Conservation (phyloP, 1,284 basidiomycete genomes). For the Tremellales sp. region DNA sequence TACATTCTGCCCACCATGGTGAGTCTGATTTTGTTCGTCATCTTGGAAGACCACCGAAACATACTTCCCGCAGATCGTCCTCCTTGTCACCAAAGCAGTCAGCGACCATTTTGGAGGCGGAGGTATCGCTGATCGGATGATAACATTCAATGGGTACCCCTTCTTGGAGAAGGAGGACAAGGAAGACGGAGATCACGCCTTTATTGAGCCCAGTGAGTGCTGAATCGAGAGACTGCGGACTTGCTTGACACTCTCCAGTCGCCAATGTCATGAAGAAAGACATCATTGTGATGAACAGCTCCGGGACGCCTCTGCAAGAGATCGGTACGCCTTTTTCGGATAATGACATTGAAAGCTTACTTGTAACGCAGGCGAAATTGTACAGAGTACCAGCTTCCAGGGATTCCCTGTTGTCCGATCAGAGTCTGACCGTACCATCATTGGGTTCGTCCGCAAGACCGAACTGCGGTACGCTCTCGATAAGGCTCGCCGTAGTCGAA, state of each 20-base stretch:
- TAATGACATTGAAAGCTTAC: not conserved
- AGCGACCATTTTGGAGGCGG: conserved; percentile 90
- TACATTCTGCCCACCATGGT: conserved; percentile 99
- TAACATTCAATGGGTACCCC: conserved; percentile 94
- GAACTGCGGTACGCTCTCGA: conserved; percentile 84
- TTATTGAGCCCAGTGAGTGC: conserved; percentile 73
- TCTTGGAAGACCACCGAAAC: not conserved
- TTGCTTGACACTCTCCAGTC: conserved; percentile 54
- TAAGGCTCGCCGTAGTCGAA: conserved; percentile 61
- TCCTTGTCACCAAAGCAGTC: conserved; percentile 94
- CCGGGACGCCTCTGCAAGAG: conserved; percentile 70
- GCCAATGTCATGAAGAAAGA: conserved; percentile 83
- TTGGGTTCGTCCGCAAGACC: conserved; percentile 84
- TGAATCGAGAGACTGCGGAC: not conserved
- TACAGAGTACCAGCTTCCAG: conserved; percentile 70
- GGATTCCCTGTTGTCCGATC: conserved; percentile 82
- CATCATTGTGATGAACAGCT: conserved; percentile 66
- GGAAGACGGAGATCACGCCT: conserved; percentile 86
- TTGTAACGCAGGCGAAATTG: conserved; percentile 58
- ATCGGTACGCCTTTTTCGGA: conserved; percentile 59
- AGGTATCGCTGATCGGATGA: conserved; percentile 96
- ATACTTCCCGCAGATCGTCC: conserved; percentile 66
- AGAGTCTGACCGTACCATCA: conserved; percentile 56
- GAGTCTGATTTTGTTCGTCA: conserved; percentile 24
- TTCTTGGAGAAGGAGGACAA: conserved; percentile 83